Conservation (phyloP, 352 stramenopile species). For the Phytophthora podocarpi region DNA sequence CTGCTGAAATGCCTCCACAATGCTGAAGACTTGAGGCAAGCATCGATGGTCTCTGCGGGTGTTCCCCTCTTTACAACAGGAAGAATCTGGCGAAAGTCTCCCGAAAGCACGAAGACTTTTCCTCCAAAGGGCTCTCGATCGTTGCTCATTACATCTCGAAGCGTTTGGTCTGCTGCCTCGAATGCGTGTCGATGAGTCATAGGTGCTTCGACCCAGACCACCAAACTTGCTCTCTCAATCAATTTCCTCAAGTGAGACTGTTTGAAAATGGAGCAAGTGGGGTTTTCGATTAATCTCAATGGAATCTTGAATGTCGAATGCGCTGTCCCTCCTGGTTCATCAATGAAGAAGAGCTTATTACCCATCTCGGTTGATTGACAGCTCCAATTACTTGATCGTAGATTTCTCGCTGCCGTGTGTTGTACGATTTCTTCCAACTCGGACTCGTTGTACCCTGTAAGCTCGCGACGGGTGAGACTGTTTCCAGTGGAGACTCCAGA, state of each 20-base stretch:
- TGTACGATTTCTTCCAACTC: not conserved
- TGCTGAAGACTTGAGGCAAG: not conserved
- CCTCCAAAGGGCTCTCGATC: not conserved
- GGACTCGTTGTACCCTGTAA: not conserved
- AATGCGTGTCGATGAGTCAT: not conserved
- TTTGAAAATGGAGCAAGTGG: no score
- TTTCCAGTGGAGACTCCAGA: no score
- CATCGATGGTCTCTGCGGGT: not conserved
- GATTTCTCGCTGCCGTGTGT: not conserved
- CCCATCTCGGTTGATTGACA: not conserved
- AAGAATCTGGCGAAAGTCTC: not conserved
- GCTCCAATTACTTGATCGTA: not conserved
- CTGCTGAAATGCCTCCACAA: not conserved
- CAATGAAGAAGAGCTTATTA: not conserved
- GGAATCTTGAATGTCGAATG: no score
- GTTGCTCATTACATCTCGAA: not conserved
- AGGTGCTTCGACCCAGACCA: not conserved
- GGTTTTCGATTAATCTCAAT: no score
- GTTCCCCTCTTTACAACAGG: not conserved
- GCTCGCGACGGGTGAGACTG: not conserved
- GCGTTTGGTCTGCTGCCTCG: not conserved
- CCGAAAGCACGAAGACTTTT: not conserved
- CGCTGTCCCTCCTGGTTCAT: no score
- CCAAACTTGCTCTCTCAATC: no score
- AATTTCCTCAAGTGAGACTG: no score